These are phyloP conservation scores for Naganishia friedmannii DNA, from an alignment of 768 basidiomycete species.

Conservation along the genomic window DNA sequence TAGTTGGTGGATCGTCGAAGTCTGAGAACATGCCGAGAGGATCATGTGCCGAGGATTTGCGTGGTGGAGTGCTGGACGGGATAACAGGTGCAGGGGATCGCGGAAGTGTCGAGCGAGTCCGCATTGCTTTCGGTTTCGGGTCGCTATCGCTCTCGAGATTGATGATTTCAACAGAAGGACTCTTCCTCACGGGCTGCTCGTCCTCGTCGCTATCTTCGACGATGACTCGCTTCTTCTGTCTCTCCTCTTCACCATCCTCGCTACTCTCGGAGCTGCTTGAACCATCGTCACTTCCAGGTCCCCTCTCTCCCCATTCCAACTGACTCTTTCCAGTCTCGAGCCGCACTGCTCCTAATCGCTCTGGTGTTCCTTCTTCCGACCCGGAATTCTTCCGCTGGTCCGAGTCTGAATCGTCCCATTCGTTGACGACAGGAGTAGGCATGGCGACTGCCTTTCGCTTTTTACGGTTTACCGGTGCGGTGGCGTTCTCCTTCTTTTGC, in stretches of 20 bases:
- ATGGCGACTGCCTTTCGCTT: not conserved
- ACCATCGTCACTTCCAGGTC: not conserved
- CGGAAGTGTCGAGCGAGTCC: not conserved
- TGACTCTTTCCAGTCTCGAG: constrained; percentile 9
- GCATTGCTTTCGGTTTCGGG: not conserved
- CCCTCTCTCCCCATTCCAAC: constrained; percentile 15
- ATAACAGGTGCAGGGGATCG: not conserved
- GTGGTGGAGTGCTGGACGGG: not conserved
- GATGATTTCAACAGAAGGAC: not conserved
- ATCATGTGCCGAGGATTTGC: not conserved
- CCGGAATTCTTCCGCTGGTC: not conserved
- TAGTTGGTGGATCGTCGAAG: not conserved
- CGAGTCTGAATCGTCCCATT: not conserved
- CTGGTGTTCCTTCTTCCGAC: constrained; percentile 9
- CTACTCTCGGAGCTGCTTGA: not conserved
- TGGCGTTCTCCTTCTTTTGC: not conserved
- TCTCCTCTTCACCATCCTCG: not conserved
- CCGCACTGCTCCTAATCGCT: constrained; percentile 13
- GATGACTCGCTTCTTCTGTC: not conserved
- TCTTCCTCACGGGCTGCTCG: not conserved
- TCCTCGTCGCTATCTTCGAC: not conserved
- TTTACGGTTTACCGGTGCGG: not conserved
- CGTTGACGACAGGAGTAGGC: not conserved
- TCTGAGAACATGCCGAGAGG: constrained; percentile 15
- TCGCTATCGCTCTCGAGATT: constrained; percentile 6